Evolutionary conservation across 371 early-diverging fungal genomes (phyloP), one percentile per base, ranked within the genome.

Genomic region (Phascolomyces articulosus): DNA sequence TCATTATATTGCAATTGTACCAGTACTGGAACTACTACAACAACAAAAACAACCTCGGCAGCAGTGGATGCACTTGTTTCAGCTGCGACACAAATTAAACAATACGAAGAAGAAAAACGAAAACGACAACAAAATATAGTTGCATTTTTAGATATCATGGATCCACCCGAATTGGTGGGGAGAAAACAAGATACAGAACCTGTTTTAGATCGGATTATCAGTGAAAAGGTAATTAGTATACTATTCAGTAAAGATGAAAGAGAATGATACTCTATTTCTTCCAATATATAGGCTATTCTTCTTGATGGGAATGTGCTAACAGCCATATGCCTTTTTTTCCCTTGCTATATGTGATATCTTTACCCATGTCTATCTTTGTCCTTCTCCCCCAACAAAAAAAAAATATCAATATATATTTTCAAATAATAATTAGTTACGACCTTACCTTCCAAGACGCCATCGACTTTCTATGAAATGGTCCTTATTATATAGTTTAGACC

Each of bases 401-500:
- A 31, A 40, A 24, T 23, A 15, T 16, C 49, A 13, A 38, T 38
- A 13, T 13, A 38, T 41, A n/a, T 41, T n/a, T 11, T 16, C 4
- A 11, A 41, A 8, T 16, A 4, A 13, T 44, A 44, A 15, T 20
- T 62, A 82, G 79, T 38, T 78, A 13, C 69, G 72, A 60, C 51
- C 68, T 13, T 70, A 72, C 40, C 69, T 93, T 23, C 92, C 93
- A 15, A 78, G 87, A 11, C 73, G 90, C 10, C 73, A 84, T 40
- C 75, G 87, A 41, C 87, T 90, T 55, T 74, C 91, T 0, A 60
- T 79, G 3, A 81, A 79, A 55, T 94, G 94, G 94, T 85, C 81
- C 6, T 82, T 98, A 23, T 68, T 94, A 18, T 98, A 97, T 74
- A 92, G 92, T 60, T 80, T 95, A 29, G 95, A 95, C 62, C 94